Evolutionary conservation across 805 yeast genomes (phyloP), one percentile per base, ranked within the genome.

Genomic region (Kurtzmaniella fragi): DNA sequence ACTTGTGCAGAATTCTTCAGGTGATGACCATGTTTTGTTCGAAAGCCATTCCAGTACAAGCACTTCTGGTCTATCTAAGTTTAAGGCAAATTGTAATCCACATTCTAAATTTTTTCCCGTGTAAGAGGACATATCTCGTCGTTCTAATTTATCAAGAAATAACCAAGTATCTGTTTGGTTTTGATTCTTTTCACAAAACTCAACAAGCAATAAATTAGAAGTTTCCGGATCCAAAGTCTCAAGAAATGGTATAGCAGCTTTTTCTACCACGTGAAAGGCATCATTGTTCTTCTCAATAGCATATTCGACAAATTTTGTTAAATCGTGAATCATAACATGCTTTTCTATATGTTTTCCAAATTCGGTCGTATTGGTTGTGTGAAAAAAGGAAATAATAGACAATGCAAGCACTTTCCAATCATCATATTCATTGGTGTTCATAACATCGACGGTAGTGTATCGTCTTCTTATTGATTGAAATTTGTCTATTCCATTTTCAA

Each of bases 41-140:
- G 60, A 49, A 10, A 62, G 34, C 57, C 72, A 70, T 42, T 71
- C 80, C 35, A 72, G 73, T 10, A 67, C 45, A 4, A 77, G 42
- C 37, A 71, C 56, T 35, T 76, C 79, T 1, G 82, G 80, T 70
- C 71, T 61, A 45, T 77, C 84, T 29, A 78, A 38, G 0, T 38
- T 31, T 11, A 40, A 43, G 1, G 60, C 48, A 9, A 47, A 35
- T 10, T 44, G 40, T 3, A 65, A 41, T 0, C 75, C 76, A 2
- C 46, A 45, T 10, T 49, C 45, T 27, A 74, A 59, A 0, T 71
- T 37, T 2, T 38, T 46, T 0, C 50, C 38, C 1, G 66, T 61
- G 2, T 48, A 36, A 1, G 56, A 53, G 6, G 41, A 33, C 1
- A 61, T 62, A 33, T 56, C 42, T 13, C 55, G 43, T 30, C 47